Conservation (phyloP, 2,329 filamentous ascomycete species). For the Nigrospora sphaerica region DNA sequence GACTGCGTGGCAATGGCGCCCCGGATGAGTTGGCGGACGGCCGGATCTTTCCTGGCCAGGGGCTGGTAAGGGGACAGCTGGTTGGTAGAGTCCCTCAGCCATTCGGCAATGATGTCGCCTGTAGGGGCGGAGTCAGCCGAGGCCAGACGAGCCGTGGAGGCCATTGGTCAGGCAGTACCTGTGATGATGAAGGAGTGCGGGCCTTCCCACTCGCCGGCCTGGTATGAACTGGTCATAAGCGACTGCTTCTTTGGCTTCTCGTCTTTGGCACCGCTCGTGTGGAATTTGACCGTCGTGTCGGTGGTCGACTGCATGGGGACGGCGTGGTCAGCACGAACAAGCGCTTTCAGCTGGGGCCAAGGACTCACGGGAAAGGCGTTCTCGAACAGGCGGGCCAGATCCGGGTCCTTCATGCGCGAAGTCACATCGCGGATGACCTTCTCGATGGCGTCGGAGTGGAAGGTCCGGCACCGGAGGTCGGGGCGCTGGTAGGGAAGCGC, state of each 20-base stretch:
- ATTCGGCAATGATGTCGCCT: slow-evolving; percentile 81
- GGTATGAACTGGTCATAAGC: slow-evolving; percentile 16
- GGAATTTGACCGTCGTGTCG: slow-evolving; percentile 85
- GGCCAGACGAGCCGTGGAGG: background rate
- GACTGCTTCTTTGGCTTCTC: slow-evolving; percentile 19
- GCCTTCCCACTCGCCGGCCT: slow-evolving; percentile 68
- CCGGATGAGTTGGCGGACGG: slow-evolving; percentile 72
- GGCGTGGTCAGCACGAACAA: slow-evolving; percentile 7
- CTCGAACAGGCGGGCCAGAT: slow-evolving; percentile 87
- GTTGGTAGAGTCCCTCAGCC: slow-evolving; percentile 88
- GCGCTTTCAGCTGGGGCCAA: background rate
- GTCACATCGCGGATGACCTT: slow-evolving; percentile 80
- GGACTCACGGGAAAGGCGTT: slow-evolving; percentile 69
- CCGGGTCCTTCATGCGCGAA: slow-evolving; percentile 70
- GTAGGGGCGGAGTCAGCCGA: background rate
- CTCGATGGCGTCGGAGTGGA: slow-evolving; percentile 80
- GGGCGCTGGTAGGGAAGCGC: slow-evolving; percentile 82
- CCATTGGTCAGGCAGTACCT: slow-evolving; percentile 29
- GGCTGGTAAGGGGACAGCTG: slow-evolving; percentile 86
- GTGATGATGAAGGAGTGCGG: slow-evolving; percentile 91
- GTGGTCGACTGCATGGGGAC: slow-evolving; percentile 54
- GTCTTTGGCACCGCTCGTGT: slow-evolving; percentile 60
- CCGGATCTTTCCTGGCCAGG: slow-evolving; percentile 72
- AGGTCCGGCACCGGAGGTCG: slow-evolving; percentile 74
- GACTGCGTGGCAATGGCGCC: slow-evolving; percentile 95